A percentile compares a stretch with the other conserved stretches of the same genome.
Conservation (phyloP, 1,284 basidiomycete genomes). For the Trichosporon sp. region DNA sequence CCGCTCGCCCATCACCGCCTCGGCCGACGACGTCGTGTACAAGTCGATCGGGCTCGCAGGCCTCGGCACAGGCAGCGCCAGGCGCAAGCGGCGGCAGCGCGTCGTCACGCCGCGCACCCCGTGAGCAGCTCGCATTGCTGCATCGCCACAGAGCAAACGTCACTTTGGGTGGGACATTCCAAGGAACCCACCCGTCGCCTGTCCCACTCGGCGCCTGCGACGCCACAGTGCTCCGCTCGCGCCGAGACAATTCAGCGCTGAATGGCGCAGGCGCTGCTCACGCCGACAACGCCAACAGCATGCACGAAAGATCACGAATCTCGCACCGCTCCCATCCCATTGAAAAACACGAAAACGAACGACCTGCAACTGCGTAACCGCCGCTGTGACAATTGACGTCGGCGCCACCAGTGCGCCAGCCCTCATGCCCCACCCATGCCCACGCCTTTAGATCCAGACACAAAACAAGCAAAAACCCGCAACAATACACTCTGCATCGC, state of each 20-base stretch:
- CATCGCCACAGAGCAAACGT: not conserved
- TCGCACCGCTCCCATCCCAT: not conserved
- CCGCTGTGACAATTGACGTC: not conserved
- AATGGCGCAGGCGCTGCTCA: not conserved
- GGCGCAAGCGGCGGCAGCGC: not conserved
- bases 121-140: not conserved
- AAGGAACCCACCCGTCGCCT: not conserved
- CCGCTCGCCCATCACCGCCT: not conserved
- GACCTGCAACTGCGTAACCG: not conserved
- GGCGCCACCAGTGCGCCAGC: too few relatives aligned
- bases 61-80: not conserved
- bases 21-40: not conserved
- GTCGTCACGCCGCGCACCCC: not conserved
- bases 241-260: not conserved
- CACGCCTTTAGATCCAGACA: too few relatives aligned
- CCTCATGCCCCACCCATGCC: too few relatives aligned
- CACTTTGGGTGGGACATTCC: not conserved
- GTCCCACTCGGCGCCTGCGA: not conserved
- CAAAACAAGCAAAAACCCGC: not conserved
- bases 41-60: slow-evolving; percentile 1
- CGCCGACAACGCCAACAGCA: too few relatives aligned
- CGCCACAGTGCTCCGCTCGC: not conserved
- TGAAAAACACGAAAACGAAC: not conserved
- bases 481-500: not conserved
- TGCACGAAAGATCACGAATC: not conserved